Evolutionary conservation across 1,139 yeast species (phyloP), one percentile per base, ranked within the genome.

Genomic region (Yarrowia galli): DNA sequence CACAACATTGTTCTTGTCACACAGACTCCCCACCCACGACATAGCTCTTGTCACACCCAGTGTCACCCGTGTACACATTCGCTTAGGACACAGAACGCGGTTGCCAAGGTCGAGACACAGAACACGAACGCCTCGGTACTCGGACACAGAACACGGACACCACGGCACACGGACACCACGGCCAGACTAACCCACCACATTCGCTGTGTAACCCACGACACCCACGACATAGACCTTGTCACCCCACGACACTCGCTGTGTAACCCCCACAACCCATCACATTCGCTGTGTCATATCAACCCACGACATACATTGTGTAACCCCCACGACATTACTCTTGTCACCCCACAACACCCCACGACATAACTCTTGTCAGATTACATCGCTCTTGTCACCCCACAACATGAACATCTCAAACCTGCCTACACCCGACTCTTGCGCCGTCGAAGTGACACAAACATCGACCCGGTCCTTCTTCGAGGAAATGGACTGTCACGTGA

Each of bases 391-490:
- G 22, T 18, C 25, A 1, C 15, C 23, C 16, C 25, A 13, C 45
- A 36, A 10, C 2, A 38, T 23, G 32, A 40, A 40, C 61, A n/a
- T 54, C 36, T 54, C 61, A 23, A 56, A 40, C 48, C 49, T 56
- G 25, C 63, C 63, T 25, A 56, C 63, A 2, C 63, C 63, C 3
- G 63, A 56, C 63, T 40, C 61, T n/a, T 54, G 48, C 25, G 16
- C 46, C 3, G 63, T 56, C 23, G 49, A 56, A 15, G 46, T 42
- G 15, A 56, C 46, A 10, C 63, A 40, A 12, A 40, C 46, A 18
- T 56, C 63, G 32, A 56, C 63, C 3, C 63, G 63, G 16, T 56
- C 63, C 18, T 56, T 56, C n/a, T 56, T 56, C n/a, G 63, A 56
- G 40, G 63, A 56, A n/a, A 42, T 56, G 63, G 63, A 56, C 48